Evolutionary conservation across 495 filamentous ascomycete species (phyloP).

Genomic region (Geopyxis carbonaria): DNA sequence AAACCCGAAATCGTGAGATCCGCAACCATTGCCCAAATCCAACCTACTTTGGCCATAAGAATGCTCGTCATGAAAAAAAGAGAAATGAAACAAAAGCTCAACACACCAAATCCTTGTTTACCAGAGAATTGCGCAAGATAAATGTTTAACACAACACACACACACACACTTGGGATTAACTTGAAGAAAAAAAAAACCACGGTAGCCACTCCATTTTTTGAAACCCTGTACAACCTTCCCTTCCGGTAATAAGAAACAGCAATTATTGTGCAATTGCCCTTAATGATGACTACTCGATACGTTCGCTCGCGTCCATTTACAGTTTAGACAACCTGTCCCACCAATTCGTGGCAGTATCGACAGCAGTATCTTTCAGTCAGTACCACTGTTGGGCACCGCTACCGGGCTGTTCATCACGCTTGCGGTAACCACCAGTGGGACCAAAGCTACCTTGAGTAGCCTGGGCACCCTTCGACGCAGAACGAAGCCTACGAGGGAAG

Average conservation of each 20-base stretch:
- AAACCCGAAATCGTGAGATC: too few species aligned
- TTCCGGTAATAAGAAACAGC: conserved; percentile 6
- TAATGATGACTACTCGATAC: conserved; percentile 7
- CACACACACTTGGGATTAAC: not conserved
- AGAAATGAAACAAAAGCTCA: conserved; percentile 2
- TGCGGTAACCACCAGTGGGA: conserved; percentile 50
- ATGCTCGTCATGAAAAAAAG: too few species aligned
- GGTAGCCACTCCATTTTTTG: conserved; percentile 5
- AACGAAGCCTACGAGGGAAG: conserved; percentile 85
- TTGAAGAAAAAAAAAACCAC: conserved; percentile 2
- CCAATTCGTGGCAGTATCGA: conserved; percentile 3
- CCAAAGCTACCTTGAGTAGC: conserved; percentile 27
- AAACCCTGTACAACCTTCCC: conserved; percentile 3
- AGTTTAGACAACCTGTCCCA: conserved; percentile 3
- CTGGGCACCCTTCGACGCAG: conserved; percentile 74
- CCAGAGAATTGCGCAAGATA: conserved; percentile 3
- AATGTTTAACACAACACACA: not conserved
- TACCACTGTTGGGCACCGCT: conserved; percentile 42
- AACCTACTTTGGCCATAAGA: too few species aligned
- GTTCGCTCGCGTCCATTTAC: conserved; percentile 6
- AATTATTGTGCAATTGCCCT: conserved; percentile 6
- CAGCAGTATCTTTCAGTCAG: conserved; percentile 29
- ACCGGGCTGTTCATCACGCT: conserved; percentile 47
- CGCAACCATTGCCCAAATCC: too few species aligned
- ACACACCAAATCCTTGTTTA: conserved; percentile 1